phyloP scores from a whole-genome alignment of 495 filamentous ascomycete genomes.

The Astrothelium macrocarpum region DNA sequence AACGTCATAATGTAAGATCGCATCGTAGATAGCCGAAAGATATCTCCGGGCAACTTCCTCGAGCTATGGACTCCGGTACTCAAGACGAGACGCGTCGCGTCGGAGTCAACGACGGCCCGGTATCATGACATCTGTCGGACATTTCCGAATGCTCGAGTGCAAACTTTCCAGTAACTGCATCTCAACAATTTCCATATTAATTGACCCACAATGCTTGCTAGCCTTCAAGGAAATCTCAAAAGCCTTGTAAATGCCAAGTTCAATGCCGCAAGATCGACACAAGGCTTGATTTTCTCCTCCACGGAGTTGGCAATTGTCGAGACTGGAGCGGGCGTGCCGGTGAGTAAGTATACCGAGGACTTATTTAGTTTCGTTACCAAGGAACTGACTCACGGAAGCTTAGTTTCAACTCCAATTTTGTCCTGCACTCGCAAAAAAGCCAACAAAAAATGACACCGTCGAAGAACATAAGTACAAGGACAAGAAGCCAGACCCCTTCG shows the following conservation, averaged over 20 bases:
- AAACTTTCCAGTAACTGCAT: too few species aligned
- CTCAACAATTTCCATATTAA: background rate
- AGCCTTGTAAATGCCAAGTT: conserved; percentile 22
- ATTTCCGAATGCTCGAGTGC: too few species aligned
- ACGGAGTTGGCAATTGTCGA: conserved; percentile 24
- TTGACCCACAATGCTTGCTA: conserved; percentile 16
- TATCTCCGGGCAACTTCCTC: too few species aligned
- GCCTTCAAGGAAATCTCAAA: conserved; percentile 18
- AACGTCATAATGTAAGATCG: too few species aligned
- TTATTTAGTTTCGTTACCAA: background rate
- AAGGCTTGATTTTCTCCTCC: conserved; percentile 24
- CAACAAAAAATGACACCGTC: conserved; percentile 32
- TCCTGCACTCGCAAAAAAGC: conserved; percentile 65
- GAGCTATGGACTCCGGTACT: background rate
- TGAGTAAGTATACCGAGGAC: conserved; percentile 12
- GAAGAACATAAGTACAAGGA: conserved; percentile 32
- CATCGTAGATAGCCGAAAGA: too few species aligned
- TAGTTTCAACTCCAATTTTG: conserved; percentile 75
- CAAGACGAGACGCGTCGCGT: background rate
- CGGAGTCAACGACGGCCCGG: background rate
- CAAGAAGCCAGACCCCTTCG: conserved; percentile 62
- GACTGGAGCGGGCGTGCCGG: conserved; percentile 21
- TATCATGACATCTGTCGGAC: too few species aligned
- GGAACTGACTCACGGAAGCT: conserved; percentile 11
- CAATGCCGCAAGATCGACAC: conserved; percentile 17